Base-by-base conservation (phyloP, 768 basidiomycete species). In the Russula olivacea region DNA sequence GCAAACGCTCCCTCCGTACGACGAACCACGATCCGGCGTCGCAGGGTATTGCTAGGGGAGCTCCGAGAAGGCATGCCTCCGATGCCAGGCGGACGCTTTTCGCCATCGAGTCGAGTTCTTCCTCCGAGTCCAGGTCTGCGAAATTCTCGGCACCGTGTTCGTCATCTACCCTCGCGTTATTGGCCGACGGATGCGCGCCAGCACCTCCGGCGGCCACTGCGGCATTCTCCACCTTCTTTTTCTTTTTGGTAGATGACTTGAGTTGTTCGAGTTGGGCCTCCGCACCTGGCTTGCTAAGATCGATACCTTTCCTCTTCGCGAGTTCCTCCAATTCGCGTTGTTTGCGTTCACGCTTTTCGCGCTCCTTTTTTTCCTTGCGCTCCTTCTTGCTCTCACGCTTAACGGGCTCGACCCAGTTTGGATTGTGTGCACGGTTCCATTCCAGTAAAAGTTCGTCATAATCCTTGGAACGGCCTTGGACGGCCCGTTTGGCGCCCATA, bases 401-500 rank as follows among this genome's bases (percentile, higher is more conserved):
- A 28, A 91, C 88, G 0, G 91, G 92, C 70, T 92, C 91, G 4
- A 93, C 87, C 72, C 85, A 93, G 64, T 91, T 91, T 15, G 91
- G 92, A 65, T 93, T 92, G 71, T 92, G 81, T 28, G 83, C 87
- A 38, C 90, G 85, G 69, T 93, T 88, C 93, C 93, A 98, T 57
- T 98, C 95, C 28, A 92, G 80, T 19, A 95, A 81, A 4, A 99
- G 82, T 48, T 88, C 87, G 70, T 97, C 94, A 71, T 93, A 98
- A 8, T 76, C 73, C 57, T 87, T 82, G 0, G 91, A 89, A 4
- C 96, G 91, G 38, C 92, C 92, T 65, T 83, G 81, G 1, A 99
- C 95, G 10, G 89, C 84, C 19, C 96, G 89, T 74, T 99, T 99
- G 12, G 93, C 90, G 15, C 93, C 93, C 88, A 99, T 96, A 2